Evolutionary conservation across 148 eudicot species (phyloP).

Genomic region (Spergularia bocconei): DNA sequence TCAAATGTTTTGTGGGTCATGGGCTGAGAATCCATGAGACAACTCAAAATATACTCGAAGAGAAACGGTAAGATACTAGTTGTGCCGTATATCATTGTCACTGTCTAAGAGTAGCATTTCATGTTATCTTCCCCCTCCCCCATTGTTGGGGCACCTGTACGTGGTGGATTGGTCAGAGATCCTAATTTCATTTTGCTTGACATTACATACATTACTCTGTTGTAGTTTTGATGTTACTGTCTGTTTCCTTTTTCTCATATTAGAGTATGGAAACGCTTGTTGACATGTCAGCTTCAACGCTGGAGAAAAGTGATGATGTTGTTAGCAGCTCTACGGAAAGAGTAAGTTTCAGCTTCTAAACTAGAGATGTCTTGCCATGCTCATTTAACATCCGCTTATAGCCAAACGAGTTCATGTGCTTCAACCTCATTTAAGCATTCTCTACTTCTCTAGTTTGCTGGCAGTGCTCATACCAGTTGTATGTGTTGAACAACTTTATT

Average conservation of each 20-base stretch:
- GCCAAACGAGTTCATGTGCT: not conserved
- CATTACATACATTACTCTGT: not conserved
- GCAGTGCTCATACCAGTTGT: not conserved
- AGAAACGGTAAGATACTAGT: no score
- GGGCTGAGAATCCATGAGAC: no score
- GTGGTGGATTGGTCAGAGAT: not conserved
- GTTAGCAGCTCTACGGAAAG: constrained; percentile 33
- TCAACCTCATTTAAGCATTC: not conserved
- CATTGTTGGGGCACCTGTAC: no score
- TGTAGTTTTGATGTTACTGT: not conserved
- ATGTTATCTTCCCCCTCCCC: not conserved
- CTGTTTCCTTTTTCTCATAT: constrained; percentile 17
- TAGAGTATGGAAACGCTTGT: constrained; percentile 76
- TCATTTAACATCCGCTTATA: not conserved
- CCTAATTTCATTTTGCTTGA: not conserved
- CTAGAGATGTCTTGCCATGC: not conserved
- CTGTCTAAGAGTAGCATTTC: no score
- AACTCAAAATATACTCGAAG: no score
- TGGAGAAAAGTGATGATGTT: constrained; percentile 50
- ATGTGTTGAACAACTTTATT: not conserved
- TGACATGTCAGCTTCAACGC: constrained; percentile 52
- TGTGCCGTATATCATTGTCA: no score
- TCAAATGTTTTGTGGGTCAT: no score
- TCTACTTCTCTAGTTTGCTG: not conserved
- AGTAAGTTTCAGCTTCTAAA: constrained; percentile 33